Conservation (phyloP, 2,329 filamentous ascomycete genomes). For the Talaromyces sp. region DNA sequence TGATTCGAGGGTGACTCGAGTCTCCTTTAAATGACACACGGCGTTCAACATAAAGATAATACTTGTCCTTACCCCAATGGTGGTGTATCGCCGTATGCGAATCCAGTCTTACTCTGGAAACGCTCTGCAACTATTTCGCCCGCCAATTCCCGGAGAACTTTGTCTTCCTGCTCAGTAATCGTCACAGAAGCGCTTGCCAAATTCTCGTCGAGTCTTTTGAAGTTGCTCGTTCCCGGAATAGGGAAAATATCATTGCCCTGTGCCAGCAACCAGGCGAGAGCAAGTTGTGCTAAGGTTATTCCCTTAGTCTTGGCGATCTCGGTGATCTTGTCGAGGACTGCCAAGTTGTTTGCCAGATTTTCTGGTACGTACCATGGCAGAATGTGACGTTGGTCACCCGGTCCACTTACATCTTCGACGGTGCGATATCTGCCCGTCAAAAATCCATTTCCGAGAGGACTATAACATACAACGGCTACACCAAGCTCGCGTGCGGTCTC, state of each 20-base stretch:
- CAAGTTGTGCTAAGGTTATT: constrained; percentile 46
- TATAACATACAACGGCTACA: constrained; percentile 60
- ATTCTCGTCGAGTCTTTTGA: constrained; percentile 42
- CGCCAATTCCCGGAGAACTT: not conserved
- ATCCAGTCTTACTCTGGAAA: constrained; percentile 21
- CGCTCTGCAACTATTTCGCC: constrained; percentile 17
- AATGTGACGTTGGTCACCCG: constrained; percentile 42
- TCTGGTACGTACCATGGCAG: constrained; percentile 52
- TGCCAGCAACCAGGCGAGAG: constrained; percentile 48
- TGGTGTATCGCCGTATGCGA: constrained; percentile 22
- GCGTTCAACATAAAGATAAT: not conserved
- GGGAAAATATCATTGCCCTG: constrained; percentile 51
- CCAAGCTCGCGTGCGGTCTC: constrained; percentile 37
- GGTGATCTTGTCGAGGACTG: constrained; percentile 46
- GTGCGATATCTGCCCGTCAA: constrained; percentile 50
- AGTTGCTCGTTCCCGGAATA: constrained; percentile 42
- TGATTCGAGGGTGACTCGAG: not conserved
- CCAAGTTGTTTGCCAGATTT: constrained; percentile 49
- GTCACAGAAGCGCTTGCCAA: constrained; percentile 19
- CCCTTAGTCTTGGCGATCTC: constrained; percentile 45
- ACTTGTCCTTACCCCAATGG: not conserved
- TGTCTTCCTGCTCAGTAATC: not conserved
- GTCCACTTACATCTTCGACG: constrained; percentile 45
- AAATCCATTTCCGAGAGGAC: constrained; percentile 58
- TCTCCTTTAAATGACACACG: not conserved